Evolutionary conservation across 2,329 filamentous ascomycete genomes (phyloP).

Genomic region (Aspergillus sp.): DNA sequence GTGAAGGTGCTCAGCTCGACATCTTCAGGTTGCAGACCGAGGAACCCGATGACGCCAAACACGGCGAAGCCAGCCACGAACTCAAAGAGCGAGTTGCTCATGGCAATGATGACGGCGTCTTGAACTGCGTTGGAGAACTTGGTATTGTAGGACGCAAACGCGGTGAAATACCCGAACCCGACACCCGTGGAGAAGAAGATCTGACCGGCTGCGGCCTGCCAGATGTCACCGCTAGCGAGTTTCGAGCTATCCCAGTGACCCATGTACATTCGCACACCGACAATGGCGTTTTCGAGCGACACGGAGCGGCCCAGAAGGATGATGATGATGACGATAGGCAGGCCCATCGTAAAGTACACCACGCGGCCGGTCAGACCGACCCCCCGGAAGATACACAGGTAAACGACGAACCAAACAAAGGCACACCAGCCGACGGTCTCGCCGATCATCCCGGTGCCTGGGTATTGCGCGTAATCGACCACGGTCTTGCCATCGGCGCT

Average conservation of each 20-base stretch:
- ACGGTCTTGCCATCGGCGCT: neutral
- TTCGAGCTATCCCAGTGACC: neutral
- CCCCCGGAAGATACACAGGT: neutral
- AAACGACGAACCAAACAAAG: neutral
- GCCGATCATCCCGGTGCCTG: neutral
- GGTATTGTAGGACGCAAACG: neutral
- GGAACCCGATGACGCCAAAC: neutral
- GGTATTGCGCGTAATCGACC: neutral
- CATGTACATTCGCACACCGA: neutral
- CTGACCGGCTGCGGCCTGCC: neutral
- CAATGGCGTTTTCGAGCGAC: neutral
- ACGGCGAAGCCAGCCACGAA: neutral
- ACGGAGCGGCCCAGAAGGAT: neutral
- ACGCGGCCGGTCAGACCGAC: neutral
- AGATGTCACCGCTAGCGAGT: neutral
- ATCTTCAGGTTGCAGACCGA: neutral
- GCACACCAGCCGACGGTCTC: neutral
- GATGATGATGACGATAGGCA: neutral
- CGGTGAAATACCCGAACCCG: neutral
- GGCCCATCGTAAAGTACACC: neutral
- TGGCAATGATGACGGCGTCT: neutral
- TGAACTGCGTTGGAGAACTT: neutral
- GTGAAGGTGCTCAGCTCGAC: neutral
- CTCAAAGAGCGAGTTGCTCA: neutral
- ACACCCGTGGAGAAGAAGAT: neutral